phyloP scores from a whole-genome alignment of 441 rosid genomes.

The Euphorbia schlechtendalii region DNA sequence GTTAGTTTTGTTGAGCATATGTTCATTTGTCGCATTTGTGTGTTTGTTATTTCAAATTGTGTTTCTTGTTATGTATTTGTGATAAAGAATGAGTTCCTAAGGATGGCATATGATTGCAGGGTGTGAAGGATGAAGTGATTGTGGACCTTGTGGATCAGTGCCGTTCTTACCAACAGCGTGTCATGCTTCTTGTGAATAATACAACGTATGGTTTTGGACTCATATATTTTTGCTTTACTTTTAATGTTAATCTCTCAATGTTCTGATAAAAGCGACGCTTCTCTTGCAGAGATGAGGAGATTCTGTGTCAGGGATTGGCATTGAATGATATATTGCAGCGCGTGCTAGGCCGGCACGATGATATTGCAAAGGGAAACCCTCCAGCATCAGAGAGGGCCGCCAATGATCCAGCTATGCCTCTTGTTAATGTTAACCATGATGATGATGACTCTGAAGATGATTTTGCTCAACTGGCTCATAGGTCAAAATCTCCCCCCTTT shows the following conservation, averaged over 20 bases:
- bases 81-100: not conserved
- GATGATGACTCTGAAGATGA: conserved; percentile 93
- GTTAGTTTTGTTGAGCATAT: not conserved
- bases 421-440: conserved; percentile 62
- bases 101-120: conserved; percentile 41
- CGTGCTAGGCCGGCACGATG: conserved; percentile 74
- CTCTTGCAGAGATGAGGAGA: conserved; percentile 68
- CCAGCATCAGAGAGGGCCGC: conserved; percentile 23
- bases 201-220: conserved; percentile 47
- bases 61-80: not conserved
- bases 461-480: conserved; percentile 74
- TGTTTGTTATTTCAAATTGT: not conserved
- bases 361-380: conserved; percentile 55
- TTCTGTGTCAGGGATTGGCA: conserved; percentile 73
- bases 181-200: conserved; percentile 70
- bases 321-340: conserved; percentile 86
- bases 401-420: conserved; percentile 42
- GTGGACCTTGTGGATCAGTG: conserved; percentile 95
- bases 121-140: conserved; percentile 74
- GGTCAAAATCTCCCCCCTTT: conserved; percentile 39
- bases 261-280: conserved; percentile 6
- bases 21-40: not conserved
- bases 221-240: conserved; percentile 4
- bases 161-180: conserved; percentile 79
- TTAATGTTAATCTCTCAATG: conserved; percentile 11